Evolutionary conservation across 108 stramenopile genomes (phyloP).

Genomic region (Nitzschia inconspicua): DNA sequence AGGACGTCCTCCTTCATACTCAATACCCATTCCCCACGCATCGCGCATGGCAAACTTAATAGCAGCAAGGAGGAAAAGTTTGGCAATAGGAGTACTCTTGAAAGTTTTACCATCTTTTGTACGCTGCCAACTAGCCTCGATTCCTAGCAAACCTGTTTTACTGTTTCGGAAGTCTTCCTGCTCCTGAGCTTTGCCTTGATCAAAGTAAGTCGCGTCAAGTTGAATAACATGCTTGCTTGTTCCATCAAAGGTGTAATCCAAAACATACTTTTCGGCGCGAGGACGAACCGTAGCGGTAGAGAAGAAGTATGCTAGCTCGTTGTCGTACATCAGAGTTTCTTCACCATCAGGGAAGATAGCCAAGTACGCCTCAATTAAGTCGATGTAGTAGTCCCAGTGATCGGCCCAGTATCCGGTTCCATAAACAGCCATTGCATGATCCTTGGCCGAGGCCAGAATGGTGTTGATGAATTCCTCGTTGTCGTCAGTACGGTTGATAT

Average conservation of each 20-base stretch:
- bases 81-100: constrained; percentile 58
- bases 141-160: constrained; percentile 74
- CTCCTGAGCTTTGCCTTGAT: constrained; percentile 66
- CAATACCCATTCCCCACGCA: constrained; percentile 94
- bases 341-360: constrained; percentile 93
- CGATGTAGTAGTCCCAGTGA: constrained; percentile 93
- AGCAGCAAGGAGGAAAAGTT: constrained; percentile 79
- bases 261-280: constrained; percentile 83
- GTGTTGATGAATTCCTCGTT: constrained; percentile 69
- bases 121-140: constrained; percentile 89
- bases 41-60: constrained; percentile 94
- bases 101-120: constrained; percentile 62
- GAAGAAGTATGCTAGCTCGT: constrained; percentile 84
- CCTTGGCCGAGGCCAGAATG: constrained; percentile 60
- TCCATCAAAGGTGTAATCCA: constrained; percentile 82
- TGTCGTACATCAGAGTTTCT: constrained; percentile 88
- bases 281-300: constrained; percentile 87
- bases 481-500: constrained; percentile 51
- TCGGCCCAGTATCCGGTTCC: constrained; percentile 88
- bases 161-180: constrained; percentile 75
- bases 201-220: constrained; percentile 81
- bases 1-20: constrained; percentile 95
- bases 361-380: constrained; percentile 87
- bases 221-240: constrained; percentile 79
- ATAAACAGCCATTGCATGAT: constrained; percentile 75